Conservation (phyloP, 345 rosid species). For the Heritiera fomes region DNA sequence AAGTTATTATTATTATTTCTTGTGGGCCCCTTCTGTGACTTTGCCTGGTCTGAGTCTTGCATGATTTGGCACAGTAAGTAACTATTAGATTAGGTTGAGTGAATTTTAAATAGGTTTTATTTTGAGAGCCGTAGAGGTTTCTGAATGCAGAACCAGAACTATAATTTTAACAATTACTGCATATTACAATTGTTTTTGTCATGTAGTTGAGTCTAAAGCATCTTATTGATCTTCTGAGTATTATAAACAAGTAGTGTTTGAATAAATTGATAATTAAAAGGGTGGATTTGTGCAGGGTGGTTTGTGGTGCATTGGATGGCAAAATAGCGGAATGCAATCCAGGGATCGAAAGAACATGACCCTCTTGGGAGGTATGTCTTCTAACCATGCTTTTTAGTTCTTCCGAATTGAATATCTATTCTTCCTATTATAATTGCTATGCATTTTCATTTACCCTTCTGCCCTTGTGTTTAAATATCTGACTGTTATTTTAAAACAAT, state of each 20-base stretch:
- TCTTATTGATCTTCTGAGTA: too few relatives aligned
- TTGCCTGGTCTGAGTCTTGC: neutral
- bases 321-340: slow-evolving; percentile 86
- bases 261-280: neutral
- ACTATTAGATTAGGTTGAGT: neutral
- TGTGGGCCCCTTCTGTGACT: neutral
- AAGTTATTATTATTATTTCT: neutral
- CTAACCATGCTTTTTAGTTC: slow-evolving; percentile 3
- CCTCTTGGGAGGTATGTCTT: slow-evolving; percentile 76
- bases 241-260: neutral
- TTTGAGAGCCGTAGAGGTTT: neutral
- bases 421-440: neutral
- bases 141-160: neutral
- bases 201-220: too few relatives aligned
- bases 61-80: neutral
- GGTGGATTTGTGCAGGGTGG: slow-evolving; percentile 59
- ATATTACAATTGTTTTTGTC: too few relatives aligned
- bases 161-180: too few relatives aligned
- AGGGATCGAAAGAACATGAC: slow-evolving; percentile 84
- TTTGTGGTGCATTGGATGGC: slow-evolving; percentile 97
- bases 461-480: neutral
- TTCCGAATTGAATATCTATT: neutral
- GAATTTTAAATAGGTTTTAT: slow-evolving; percentile 1
- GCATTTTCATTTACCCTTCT: neutral
- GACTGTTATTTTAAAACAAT: neutral